Percentiles rank a stretch among this genome's conserved stretches.
phyloP scores from a whole-genome alignment of 2,329 filamentous ascomycete species.

The Tolypocladium nubicola region DNA sequence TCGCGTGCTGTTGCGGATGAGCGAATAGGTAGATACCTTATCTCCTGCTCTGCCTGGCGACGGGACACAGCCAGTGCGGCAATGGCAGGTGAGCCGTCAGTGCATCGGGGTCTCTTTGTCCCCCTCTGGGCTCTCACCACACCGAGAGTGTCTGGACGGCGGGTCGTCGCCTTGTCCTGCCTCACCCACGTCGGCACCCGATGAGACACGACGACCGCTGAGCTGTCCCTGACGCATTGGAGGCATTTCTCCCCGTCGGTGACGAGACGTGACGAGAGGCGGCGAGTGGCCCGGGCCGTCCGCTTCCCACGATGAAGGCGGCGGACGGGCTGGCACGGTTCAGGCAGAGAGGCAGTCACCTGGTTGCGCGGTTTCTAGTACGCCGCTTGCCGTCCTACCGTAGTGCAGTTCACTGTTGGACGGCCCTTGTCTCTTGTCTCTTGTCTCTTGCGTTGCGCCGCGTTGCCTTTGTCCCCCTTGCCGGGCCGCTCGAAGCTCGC shows the following conservation, averaged over 20 bases:
- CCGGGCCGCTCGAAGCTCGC: background rate
- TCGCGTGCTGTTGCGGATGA: background rate
- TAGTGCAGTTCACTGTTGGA: background rate
- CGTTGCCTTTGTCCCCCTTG: too few species aligned
- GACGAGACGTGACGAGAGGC: background rate
- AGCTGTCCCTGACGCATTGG: background rate
- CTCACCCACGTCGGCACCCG: background rate
- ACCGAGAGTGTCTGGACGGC: background rate
- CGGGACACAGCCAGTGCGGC: background rate
- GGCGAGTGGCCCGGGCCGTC: background rate
- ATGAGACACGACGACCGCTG: background rate
- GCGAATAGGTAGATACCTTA: background rate
- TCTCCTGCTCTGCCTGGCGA: background rate
- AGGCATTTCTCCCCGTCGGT: background rate
- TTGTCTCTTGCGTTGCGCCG: too few species aligned
- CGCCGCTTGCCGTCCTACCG: background rate
- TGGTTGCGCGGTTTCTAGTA: background rate
- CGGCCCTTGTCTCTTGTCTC: background rate
- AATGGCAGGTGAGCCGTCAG: background rate
- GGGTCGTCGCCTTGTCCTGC: background rate
- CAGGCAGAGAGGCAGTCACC: background rate
- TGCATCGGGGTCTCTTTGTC: background rate
- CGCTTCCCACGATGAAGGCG: background rate
- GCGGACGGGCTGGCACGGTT: background rate
- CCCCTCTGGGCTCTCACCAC: background rate